Evolutionary conservation across 495 filamentous ascomycete species (phyloP).

Genomic region (Pseudevernia furfuracea): DNA sequence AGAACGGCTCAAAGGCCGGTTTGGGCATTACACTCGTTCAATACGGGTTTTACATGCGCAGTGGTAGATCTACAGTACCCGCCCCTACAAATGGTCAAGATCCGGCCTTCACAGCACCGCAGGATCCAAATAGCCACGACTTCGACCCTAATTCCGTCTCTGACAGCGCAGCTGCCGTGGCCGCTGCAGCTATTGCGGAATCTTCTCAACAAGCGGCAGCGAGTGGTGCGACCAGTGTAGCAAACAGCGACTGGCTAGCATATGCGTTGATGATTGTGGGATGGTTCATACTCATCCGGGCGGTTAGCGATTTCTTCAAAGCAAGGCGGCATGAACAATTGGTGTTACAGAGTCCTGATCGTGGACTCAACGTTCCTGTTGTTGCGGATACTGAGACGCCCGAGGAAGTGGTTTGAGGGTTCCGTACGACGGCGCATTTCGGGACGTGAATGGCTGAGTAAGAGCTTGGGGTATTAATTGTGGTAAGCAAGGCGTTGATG

Average conservation of each 20-base stretch:
- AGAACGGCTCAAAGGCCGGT: conserved; percentile 90
- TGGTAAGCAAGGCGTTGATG: neutral
- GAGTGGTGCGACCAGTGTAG: conserved; percentile 33
- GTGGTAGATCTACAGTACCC: conserved; percentile 41
- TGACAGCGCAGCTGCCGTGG: conserved; percentile 31
- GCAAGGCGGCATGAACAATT: conserved; percentile 86
- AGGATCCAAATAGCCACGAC: conserved; percentile 83
- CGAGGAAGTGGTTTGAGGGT: conserved; percentile 66
- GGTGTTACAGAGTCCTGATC: conserved; percentile 87
- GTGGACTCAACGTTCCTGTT: conserved; percentile 76
- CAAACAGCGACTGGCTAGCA: conserved; percentile 77
- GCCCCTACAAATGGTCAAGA: conserved; percentile 42
- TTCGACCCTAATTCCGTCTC: conserved; percentile 67
- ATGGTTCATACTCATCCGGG: conserved; percentile 92
- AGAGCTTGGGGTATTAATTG: neutral
- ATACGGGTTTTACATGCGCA: conserved; percentile 92
- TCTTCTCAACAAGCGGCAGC: conserved; percentile 28
- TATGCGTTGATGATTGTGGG: conserved; percentile 95
- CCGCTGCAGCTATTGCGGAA: conserved; percentile 29
- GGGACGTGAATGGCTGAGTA: neutral
- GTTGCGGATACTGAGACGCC: conserved; percentile 81
- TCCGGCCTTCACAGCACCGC: conserved; percentile 55
- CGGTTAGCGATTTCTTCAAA: conserved; percentile 79
- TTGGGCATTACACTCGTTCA: conserved; percentile 95
- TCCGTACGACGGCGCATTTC: neutral